Base-by-base conservation (phyloP, 257 asterid species). In the Paulownia fortunei region DNA sequence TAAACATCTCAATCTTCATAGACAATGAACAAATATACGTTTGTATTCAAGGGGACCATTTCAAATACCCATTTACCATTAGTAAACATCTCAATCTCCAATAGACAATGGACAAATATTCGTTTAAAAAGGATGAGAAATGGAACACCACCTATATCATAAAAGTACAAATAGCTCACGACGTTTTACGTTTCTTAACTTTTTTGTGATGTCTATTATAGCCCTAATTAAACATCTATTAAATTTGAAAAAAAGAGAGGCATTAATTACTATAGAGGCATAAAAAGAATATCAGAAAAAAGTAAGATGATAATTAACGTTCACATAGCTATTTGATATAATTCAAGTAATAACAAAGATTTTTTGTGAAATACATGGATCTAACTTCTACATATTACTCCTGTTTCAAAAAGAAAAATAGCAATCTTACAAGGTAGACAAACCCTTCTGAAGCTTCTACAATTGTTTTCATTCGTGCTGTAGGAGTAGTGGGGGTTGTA, bases 401-500 rank as follows among this genome's bases (percentile, higher is more conserved):
- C 3, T 21, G 41, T 30, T 61, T 81, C 42, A 19, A 52, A n/a
- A 71, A 4, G 80, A 26, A 26, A 27, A 37, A 74, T 47, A 41
- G 77, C 51, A 52, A 58, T 72, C 95, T 85, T 85, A 93, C 98
- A 78, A 94, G 98, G 86, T 94, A 94, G 66, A 94, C 84, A 44
- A 94, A 94, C 51, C 98, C 98, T 86, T 92, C 97, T 16, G 98
- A 89, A 74, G 87, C 94, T 71, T 92, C 94, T 78, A 86, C 92
- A 61, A 94, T 94, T 51, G 89, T 85, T 84, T 86, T 78, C 98
- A 94, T 94, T 73, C 98, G 91, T 5, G 58, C 81, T 26, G 72
- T 76, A 15, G 98, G 97, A 72, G 98, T 92, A 8, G 98, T 92
- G 3, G 98, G 98, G 59, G 98, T 94, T 26, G 98, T 92, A 66